A percentile compares a stretch with the other conserved stretches of the same genome.
These are phyloP conservation scores for Suhomyces maxii DNA, from an alignment of 1,139 yeast genomes.

Conservation along the genomic window DNA sequence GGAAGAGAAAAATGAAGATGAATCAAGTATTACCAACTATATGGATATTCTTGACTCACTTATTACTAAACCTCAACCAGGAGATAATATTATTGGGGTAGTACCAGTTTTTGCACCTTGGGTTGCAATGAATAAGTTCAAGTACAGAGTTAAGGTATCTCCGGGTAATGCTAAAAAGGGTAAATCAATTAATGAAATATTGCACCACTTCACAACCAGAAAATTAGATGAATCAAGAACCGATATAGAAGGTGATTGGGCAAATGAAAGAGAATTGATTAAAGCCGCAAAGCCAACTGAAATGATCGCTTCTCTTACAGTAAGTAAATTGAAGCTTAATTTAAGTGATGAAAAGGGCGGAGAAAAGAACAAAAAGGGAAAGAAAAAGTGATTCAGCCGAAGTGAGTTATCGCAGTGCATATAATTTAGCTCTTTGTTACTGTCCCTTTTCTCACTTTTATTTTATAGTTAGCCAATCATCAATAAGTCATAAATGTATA, in stretches of 20 bases:
- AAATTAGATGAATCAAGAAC: constrained; percentile 50
- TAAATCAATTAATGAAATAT: constrained; percentile 70
- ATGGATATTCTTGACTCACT: constrained; percentile 43
- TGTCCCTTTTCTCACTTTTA: no score
- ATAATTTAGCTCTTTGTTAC: no score
- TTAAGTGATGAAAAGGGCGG: constrained; percentile 14
- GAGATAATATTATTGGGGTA: constrained; percentile 53
- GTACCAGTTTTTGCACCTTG: constrained; percentile 95
- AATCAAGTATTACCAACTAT: constrained; percentile 32
- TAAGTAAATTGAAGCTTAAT: constrained; percentile 39
- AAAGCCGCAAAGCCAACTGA: constrained; percentile 57
- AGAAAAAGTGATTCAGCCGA: not conserved
- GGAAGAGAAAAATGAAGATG: constrained; percentile 37
- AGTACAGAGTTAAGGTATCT: constrained; percentile 81
- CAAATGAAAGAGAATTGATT: constrained; percentile 60
- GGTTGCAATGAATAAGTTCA: constrained; percentile 70
- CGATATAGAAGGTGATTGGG: constrained; percentile 71
- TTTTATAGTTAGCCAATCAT: no score
- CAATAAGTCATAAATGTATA: no score
- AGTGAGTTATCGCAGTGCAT: not conserved
- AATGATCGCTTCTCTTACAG: constrained; percentile 39
- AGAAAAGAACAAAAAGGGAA: constrained; percentile 1
- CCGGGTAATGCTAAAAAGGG: constrained; percentile 92
- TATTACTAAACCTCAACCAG: constrained; percentile 41
- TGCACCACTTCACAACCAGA: constrained; percentile 58